Conservation (phyloP, 768 basidiomycete species). For the Termitomyces eurrhizus region DNA sequence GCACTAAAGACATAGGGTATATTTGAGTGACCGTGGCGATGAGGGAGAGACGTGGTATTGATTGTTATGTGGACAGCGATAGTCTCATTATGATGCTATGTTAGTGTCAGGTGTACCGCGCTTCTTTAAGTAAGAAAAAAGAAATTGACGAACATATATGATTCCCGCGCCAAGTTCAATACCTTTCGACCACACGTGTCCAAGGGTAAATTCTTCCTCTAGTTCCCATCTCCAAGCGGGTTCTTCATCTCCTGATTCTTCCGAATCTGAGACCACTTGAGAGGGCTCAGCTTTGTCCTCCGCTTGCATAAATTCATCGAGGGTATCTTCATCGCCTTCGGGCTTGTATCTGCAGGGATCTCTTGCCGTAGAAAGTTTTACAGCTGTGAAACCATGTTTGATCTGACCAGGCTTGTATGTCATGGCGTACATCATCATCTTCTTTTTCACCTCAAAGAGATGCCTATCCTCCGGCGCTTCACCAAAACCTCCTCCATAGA, state of each 20-base stretch:
- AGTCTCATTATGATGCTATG: slow-evolving; percentile 49
- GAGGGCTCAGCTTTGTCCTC: slow-evolving; percentile 22
- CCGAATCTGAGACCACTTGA: slow-evolving; percentile 20
- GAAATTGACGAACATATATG: slow-evolving; percentile 50
- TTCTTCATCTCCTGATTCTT: slow-evolving; percentile 30
- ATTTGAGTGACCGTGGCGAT: slow-evolving; percentile 57
- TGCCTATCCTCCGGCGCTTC: slow-evolving; percentile 36
- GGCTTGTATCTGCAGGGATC: slow-evolving; percentile 49
- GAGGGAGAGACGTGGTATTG: slow-evolving; percentile 46
- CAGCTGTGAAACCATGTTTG: slow-evolving; percentile 41
- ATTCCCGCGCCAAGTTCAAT: slow-evolving; percentile 43
- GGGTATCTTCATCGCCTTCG: slow-evolving; percentile 23
- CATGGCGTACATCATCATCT: slow-evolving; percentile 35
- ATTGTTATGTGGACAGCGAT: slow-evolving; percentile 62
- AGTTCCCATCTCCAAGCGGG: slow-evolving; percentile 64
- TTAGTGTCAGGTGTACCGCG: background rate
- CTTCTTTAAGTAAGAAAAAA: background rate
- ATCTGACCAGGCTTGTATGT: slow-evolving; percentile 51
- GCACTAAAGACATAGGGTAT: slow-evolving; percentile 59
- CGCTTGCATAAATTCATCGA: slow-evolving; percentile 23
- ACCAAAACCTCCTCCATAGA: slow-evolving; percentile 41
- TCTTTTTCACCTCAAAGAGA: slow-evolving; percentile 57
- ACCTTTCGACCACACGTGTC: slow-evolving; percentile 54
- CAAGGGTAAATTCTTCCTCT: slow-evolving; percentile 62
- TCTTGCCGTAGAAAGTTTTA: slow-evolving; percentile 47